Evolutionary conservation across 495 filamentous ascomycete species (phyloP).

Genomic region (Penicillium bovifimosum): DNA sequence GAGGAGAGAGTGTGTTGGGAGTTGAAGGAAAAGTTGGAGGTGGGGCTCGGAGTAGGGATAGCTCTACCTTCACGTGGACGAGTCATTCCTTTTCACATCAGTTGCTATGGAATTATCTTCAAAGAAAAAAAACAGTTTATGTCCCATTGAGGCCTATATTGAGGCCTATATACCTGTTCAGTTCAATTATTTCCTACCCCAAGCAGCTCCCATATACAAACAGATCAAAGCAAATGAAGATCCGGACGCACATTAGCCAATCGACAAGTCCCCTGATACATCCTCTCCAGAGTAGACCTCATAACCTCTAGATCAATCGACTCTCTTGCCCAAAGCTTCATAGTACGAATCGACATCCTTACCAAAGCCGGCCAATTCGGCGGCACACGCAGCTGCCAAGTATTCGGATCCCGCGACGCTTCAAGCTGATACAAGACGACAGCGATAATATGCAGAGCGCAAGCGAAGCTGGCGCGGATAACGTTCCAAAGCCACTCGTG

Average conservation of each 20-base stretch:
- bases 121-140: background rate
- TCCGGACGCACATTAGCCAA: slow-evolving; percentile 14
- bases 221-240: slow-evolving; percentile 4
- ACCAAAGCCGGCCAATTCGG: slow-evolving; percentile 19
- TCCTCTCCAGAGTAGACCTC: slow-evolving; percentile 19
- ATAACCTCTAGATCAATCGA: slow-evolving; percentile 24
- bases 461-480: slow-evolving; percentile 15
- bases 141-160: background rate
- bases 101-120: background rate
- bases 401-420: background rate
- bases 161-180: background rate
- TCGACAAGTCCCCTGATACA: slow-evolving; percentile 24
- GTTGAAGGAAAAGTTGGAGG: background rate
- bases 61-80: background rate
- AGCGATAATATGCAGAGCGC: slow-evolving; percentile 18
- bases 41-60: slow-evolving; percentile 3
- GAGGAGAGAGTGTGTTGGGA: background rate
- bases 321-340: slow-evolving; percentile 17
- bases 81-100: no score
- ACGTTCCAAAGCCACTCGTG: slow-evolving; percentile 25
- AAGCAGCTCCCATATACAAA: background rate
- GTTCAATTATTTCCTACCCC: background rate
- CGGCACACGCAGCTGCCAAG: slow-evolving; percentile 13
- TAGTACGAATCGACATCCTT: slow-evolving; percentile 16
- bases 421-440: slow-evolving; percentile 15